Evolutionary conservation across 2,329 filamentous ascomycete genomes (phyloP).

Genomic region (Fusarium sp.): DNA sequence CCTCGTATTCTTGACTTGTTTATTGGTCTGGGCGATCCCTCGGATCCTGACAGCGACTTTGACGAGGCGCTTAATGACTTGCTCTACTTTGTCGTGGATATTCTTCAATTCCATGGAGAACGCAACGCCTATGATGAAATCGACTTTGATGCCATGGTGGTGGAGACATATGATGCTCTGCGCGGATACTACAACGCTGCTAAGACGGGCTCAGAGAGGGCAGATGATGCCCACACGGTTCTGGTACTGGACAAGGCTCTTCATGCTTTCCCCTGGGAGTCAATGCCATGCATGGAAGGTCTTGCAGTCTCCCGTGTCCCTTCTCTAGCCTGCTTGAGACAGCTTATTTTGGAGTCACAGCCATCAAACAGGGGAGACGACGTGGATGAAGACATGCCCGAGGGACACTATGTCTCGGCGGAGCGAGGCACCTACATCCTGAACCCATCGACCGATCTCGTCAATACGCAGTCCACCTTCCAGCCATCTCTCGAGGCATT

Average conservation of each 20-base stretch:
- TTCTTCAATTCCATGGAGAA: slow-evolving; percentile 96
- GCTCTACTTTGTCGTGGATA: slow-evolving; percentile 95
- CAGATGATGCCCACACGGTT: slow-evolving; percentile 76
- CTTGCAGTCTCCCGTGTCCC: slow-evolving; percentile 88
- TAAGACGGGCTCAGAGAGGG: slow-evolving; percentile 53
- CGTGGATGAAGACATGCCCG: slow-evolving; percentile 24
- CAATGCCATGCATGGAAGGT: slow-evolving; percentile 84
- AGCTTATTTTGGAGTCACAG: slow-evolving; percentile 72
- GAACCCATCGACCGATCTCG: slow-evolving; percentile 88
- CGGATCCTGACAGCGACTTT: slow-evolving; percentile 75
- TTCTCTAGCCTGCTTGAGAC: slow-evolving; percentile 83
- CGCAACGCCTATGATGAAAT: slow-evolving; percentile 97
- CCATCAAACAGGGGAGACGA: slow-evolving; percentile 23
- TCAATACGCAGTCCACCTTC: slow-evolving; percentile 82
- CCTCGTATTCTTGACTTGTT: slow-evolving; percentile 85
- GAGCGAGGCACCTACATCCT: slow-evolving; percentile 80
- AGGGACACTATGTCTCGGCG: slow-evolving; percentile 67
- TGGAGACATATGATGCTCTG: slow-evolving; percentile 88
- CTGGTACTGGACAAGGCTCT: slow-evolving; percentile 91
- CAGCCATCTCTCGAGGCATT: slow-evolving; percentile 72
- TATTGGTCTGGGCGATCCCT: slow-evolving; percentile 82
- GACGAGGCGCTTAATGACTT: slow-evolving; percentile 93
- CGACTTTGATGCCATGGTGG: slow-evolving; percentile 91
- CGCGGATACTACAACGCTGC: slow-evolving; percentile 76
- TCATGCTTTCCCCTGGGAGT: slow-evolving; percentile 96